Percentiles rank a stretch among this genome's conserved stretches.
phyloP scores from a whole-genome alignment of 2,329 filamentous ascomycete genomes.

The Xylaria polymorpha region DNA sequence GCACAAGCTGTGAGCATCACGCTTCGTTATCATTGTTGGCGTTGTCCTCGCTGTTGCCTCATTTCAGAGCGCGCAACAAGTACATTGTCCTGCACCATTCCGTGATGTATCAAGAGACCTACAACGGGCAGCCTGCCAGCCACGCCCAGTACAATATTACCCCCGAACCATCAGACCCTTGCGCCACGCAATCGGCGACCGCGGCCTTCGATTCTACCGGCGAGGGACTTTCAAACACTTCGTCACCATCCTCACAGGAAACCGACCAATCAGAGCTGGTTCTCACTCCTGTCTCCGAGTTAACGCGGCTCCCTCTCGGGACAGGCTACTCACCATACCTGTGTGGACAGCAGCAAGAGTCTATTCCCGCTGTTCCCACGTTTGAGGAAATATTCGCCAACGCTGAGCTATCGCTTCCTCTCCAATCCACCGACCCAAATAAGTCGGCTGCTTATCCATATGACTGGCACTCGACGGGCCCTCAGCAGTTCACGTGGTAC shows the following conservation, averaged over 20 bases:
- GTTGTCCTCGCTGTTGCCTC: slow-evolving; percentile 14
- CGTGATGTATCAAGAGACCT: slow-evolving; percentile 42
- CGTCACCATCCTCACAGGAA: slow-evolving; percentile 39
- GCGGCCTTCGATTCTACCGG: slow-evolving; percentile 28
- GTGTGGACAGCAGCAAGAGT: slow-evolving; percentile 18
- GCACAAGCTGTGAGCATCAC: background rate
- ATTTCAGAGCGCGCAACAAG: slow-evolving; percentile 14
- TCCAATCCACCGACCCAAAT: slow-evolving; percentile 55
- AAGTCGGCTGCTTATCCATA: slow-evolving; percentile 40
- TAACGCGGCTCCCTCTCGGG: slow-evolving; percentile 17
- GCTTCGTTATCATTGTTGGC: background rate
- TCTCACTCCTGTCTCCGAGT: slow-evolving; percentile 29
- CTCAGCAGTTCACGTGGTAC: slow-evolving; percentile 37
- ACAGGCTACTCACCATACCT: slow-evolving; percentile 39
- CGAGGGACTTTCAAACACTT: slow-evolving; percentile 34
- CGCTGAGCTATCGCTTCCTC: slow-evolving; percentile 50
- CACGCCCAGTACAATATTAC: slow-evolving; percentile 35
- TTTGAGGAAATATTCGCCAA: slow-evolving; percentile 50
- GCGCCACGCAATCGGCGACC: slow-evolving; percentile 44
- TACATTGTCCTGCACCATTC: background rate
- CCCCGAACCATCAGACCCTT: slow-evolving; percentile 36
- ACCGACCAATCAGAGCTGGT: slow-evolving; percentile 37
- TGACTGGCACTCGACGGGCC: slow-evolving; percentile 48
- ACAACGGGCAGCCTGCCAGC: slow-evolving; percentile 45
- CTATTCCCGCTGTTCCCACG: slow-evolving; percentile 41